These are phyloP conservation scores for Aspergillus bombycis DNA, from an alignment of 2,329 filamentous ascomycete genomes.

Conservation along the genomic window DNA sequence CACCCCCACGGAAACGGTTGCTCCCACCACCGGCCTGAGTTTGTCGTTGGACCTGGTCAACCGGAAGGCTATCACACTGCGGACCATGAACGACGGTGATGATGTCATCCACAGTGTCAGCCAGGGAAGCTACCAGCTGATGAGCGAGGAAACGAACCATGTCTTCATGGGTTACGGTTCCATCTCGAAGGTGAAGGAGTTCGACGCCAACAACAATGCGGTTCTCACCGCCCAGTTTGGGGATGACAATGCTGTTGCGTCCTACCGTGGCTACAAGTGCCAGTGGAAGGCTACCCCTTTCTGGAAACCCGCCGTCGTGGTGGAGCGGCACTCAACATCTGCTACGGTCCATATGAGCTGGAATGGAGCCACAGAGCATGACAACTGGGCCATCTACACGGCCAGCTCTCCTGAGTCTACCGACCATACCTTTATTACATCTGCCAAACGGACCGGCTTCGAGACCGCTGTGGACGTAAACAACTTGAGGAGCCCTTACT, in stretches of 20 bases:
- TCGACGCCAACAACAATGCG: constrained; percentile 32
- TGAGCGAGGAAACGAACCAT: constrained; percentile 26
- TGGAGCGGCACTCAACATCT: constrained; percentile 15
- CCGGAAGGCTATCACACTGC: constrained; percentile 26
- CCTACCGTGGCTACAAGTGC: constrained; percentile 42
- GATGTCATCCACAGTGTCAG: constrained; percentile 32
- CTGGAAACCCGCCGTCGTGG: constrained; percentile 30
- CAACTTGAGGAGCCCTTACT: constrained; percentile 21
- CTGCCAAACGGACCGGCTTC: constrained; percentile 31
- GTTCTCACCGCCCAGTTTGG: constrained; percentile 39
- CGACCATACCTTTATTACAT: constrained; percentile 24
- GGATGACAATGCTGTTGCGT: constrained; percentile 31
- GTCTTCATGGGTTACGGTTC: constrained; percentile 41
- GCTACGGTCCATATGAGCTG: constrained; percentile 42
- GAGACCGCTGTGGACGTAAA: constrained; percentile 28
- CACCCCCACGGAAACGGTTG: constrained; percentile 25
- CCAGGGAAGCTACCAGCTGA: constrained; percentile 33
- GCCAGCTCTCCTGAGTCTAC: constrained; percentile 21
- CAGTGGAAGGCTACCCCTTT: constrained; percentile 38
- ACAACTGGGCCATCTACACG: constrained; percentile 39
- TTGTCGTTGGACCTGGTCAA: constrained; percentile 27
- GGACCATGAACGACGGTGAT: constrained; percentile 24
- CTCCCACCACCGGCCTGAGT: constrained; percentile 27
- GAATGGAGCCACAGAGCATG: constrained; percentile 43
- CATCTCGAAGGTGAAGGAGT: constrained; percentile 41